Percentiles rank a stretch among this genome's conserved stretches.
These are phyloP conservation scores for Diutina scorzettiae DNA, from an alignment of 1,139 yeast genomes.

Conservation along the genomic window DNA sequence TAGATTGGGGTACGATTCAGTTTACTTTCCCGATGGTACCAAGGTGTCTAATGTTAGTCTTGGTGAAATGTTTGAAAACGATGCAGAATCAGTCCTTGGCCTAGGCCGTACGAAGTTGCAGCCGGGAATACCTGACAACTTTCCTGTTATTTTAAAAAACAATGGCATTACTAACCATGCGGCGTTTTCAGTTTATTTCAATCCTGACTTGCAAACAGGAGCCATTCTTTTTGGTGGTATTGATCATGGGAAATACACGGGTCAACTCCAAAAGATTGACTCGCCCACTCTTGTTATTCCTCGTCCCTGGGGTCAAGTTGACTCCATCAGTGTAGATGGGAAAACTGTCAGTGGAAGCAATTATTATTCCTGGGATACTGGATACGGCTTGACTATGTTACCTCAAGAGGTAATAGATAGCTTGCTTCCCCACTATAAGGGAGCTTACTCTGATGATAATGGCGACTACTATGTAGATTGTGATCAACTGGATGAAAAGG, in stretches of 20 bases:
- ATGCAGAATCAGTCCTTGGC: neutral
- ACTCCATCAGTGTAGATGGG: neutral
- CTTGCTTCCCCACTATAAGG: neutral
- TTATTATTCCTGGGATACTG: neutral
- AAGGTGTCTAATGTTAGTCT: neutral
- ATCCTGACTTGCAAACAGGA: neutral
- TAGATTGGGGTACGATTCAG: neutral
- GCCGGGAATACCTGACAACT: neutral
- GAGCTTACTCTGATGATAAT: neutral
- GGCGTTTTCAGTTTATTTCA: constrained; percentile 1
- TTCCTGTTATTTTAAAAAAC: neutral
- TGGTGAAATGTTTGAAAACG: neutral
- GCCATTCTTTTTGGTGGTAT: constrained; percentile 5
- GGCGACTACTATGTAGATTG: neutral
- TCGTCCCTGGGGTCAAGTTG: neutral
- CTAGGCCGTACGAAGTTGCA: neutral
- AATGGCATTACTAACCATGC: neutral
- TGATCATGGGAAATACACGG: constrained; percentile 3
- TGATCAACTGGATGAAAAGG: neutral
- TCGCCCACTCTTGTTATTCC: neutral
- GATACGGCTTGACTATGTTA: neutral
- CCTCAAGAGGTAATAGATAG: neutral
- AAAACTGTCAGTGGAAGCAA: neutral
- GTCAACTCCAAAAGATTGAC: constrained; percentile 7
- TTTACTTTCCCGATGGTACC: neutral